Evolutionary conservation across 352 stramenopile genomes (phyloP).

Genomic region (Globisporangium sylvaticum): DNA sequence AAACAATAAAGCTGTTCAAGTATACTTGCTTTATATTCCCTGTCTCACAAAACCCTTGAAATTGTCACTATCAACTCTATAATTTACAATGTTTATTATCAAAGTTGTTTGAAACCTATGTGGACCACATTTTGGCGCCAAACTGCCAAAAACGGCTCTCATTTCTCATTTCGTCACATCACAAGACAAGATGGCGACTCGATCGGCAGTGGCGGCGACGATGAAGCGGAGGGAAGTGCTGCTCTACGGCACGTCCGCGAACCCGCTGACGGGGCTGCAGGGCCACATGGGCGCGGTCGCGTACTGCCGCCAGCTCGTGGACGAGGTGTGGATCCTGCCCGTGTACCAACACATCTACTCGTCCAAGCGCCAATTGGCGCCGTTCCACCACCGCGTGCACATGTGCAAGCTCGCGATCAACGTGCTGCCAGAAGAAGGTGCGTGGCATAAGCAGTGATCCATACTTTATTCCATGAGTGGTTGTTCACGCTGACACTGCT

Average conservation of each 20-base stretch:
- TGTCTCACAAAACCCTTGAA: too few species aligned
- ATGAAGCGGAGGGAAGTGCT: slow-evolving; percentile 41
- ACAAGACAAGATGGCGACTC: neutral
- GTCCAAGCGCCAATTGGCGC: slow-evolving; percentile 67
- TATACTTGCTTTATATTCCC: too few species aligned
- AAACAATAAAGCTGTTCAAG: neutral
- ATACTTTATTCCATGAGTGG: neutral
- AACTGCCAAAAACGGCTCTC: neutral
- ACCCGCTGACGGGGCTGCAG: slow-evolving; percentile 62
- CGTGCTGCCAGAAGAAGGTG: slow-evolving; percentile 22
- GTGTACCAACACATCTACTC: slow-evolving; percentile 89
- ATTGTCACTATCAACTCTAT: too few species aligned
- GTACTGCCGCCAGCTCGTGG: slow-evolving; percentile 56
- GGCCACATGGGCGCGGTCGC: slow-evolving; percentile 82
- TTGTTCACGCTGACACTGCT: neutral
- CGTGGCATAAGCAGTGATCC: neutral
- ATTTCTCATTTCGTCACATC: neutral
- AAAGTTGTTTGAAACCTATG: neutral
- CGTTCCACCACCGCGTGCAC: slow-evolving; percentile 65
- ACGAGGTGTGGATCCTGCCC: slow-evolving; percentile 88
- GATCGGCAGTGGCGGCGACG: slow-evolving; percentile 2
- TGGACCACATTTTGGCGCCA: slow-evolving; percentile 3
- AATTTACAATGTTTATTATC: neutral
- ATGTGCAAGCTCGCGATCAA: slow-evolving; percentile 68
- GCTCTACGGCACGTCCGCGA: slow-evolving; percentile 83